Evolutionary conservation across 2,329 filamentous ascomycete species (phyloP), one percentile per base, ranked within the genome.

Genomic region (Stachybotrys chartarum): DNA sequence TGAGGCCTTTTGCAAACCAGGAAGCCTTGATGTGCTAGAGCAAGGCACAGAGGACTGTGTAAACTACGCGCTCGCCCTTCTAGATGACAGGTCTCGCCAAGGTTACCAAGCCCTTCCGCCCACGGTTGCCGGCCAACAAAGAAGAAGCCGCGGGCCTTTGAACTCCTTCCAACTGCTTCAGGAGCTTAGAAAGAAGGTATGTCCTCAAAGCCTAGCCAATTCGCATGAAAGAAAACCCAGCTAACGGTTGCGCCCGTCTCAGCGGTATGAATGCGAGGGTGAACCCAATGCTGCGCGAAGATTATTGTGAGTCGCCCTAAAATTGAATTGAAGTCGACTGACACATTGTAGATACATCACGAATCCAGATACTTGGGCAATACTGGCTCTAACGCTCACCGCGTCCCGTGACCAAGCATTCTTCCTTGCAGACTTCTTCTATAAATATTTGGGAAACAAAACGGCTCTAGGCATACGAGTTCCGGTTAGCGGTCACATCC

Each of bases 391-490:
- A n/a, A 42, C 52, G 24, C 24, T 49, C 16, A 54, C 52, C 8
- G 45, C 52, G 14, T 50, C 52, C 6, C 44, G 30, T 14, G 11
- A 49, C 16, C 52, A 54, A 50, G 52, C 52, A 10, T 39, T 54
- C 11, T 54, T 54, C 46, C 35, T 50, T 18, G 8, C 44, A 17
- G 52, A 54, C 7, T 54, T 54, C 52, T 54, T 54, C 52, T 50
- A 54, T 14, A 54, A 54, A 31, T 54, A 54, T 30, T 16, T 54
- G 16, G 14, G 52, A 6, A 48, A 30, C 30, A 50, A 54, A 31
- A 49, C 52, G 14, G 48, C 52, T 14, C 30, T 54, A 1, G 52
- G 52, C 24, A 54, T 54, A 49, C 44, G 50, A 17, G 24, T 31
- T 48, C 45, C 52, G 10, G 52, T 54, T 24, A n/a, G 52, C 39